Percentiles rank a stretch among this genome's conserved stretches.
These are phyloP conservation scores for Annona squamosa DNA, from an alignment of 164 flowering plant species.

Conservation along the genomic window DNA sequence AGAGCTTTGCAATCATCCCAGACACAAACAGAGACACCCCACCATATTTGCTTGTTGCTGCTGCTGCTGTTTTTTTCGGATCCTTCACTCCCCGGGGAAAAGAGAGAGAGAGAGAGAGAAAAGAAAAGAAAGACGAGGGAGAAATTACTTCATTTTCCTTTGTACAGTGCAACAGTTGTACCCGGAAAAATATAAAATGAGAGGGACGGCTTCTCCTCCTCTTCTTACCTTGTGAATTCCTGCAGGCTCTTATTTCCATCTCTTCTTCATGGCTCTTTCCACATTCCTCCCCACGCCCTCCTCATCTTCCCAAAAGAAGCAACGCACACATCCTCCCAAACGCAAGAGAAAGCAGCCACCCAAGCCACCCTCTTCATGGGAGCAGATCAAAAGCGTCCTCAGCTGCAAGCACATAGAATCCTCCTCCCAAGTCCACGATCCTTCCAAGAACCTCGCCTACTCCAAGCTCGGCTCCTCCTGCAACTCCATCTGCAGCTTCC, in stretches of 20 bases:
- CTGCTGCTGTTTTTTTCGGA: neutral
- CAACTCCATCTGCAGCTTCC: conserved; percentile 66
- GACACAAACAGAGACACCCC: too few species aligned
- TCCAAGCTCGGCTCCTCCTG: conserved; percentile 61
- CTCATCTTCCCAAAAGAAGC: conserved; percentile 12
- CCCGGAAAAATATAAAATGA: neutral
- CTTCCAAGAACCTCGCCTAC: conserved; percentile 24
- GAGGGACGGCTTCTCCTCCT: neutral
- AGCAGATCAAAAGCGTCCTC: conserved; percentile 77
- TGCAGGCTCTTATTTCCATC: conserved; percentile 8
- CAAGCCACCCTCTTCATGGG: conserved; percentile 67
- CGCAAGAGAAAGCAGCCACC: conserved; percentile 20
- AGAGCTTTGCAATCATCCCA: too few species aligned
- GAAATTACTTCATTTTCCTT: conserved; percentile 1
- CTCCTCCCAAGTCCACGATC: conserved; percentile 52
- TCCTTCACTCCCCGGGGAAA: neutral
- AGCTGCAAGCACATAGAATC: conserved; percentile 70
- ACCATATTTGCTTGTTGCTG: too few species aligned
- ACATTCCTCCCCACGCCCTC: conserved; percentile 35
- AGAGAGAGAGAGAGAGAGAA: conserved; percentile 1
- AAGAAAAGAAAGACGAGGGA: conserved; percentile 6
- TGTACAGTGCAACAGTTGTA: neutral
- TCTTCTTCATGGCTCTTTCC: conserved; percentile 46
- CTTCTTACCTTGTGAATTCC: neutral
- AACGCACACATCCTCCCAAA: conserved; percentile 15